A percentile compares a stretch with the other conserved stretches of the same genome.
These are phyloP conservation scores for Diaporthe longicolla DNA, from an alignment of 2,329 filamentous ascomycete species.

Conservation along the genomic window DNA sequence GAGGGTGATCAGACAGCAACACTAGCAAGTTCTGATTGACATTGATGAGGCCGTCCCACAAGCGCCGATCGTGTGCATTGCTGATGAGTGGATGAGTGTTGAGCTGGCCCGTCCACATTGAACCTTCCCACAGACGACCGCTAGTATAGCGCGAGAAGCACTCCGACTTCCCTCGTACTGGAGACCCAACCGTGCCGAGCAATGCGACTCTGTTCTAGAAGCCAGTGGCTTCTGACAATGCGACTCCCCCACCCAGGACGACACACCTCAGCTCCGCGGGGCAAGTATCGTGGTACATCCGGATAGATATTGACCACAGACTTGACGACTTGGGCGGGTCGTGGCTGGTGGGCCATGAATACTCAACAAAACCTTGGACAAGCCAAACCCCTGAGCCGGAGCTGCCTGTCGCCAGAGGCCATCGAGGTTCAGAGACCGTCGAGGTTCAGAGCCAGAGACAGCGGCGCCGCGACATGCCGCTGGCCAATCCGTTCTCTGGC, in stretches of 20 bases:
- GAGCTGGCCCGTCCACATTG: not conserved
- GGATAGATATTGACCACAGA: not conserved
- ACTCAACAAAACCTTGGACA: not conserved
- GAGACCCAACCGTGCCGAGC: not conserved
- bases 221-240: not conserved
- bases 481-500: not conserved
- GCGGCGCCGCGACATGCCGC: not conserved
- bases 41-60: not conserved
- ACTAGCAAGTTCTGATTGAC: not conserved
- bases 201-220: not conserved
- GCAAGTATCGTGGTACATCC: not conserved
- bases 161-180: not conserved
- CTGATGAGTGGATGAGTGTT: not conserved
- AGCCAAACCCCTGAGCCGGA: not conserved
- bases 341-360: not conserved
- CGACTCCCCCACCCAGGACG: not conserved
- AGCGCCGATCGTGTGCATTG: conserved; percentile 8
- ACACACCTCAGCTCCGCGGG: not conserved
- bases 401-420: not conserved
- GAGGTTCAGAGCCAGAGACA: not conserved
- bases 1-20: not conserved
- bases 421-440: not conserved
- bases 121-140: not conserved
- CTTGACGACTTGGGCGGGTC: not conserved
- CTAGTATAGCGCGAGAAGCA: not conserved